These are phyloP conservation scores for Puccinia horiana DNA, from an alignment of 1,284 basidiomycete genomes.

Conservation along the genomic window DNA sequence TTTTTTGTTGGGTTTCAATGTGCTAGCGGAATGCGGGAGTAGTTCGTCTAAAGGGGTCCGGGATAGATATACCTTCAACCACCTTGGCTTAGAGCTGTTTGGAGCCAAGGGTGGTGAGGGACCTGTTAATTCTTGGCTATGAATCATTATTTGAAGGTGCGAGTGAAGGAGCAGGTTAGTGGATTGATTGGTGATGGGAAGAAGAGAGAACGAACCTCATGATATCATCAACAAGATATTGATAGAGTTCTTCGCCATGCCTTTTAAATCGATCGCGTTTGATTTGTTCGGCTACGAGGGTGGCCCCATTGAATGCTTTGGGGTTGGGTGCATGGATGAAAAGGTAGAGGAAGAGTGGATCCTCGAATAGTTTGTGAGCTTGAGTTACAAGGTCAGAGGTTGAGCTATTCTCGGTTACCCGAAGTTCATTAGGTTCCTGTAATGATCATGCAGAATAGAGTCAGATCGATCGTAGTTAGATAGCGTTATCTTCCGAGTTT, in stretches of 20 bases:
- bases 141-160: background rate
- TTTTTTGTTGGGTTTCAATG: background rate
- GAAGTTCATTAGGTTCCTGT: constrained; percentile 33
- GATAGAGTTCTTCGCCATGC: constrained; percentile 24
- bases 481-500: background rate
- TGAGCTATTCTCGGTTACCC: background rate
- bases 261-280: constrained; percentile 17
- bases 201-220: constrained; percentile 30
- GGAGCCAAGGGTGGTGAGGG: too few species aligned
- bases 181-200: background rate
- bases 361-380: constrained; percentile 29
- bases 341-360: constrained; percentile 40
- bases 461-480: background rate
- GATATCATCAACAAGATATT: constrained; percentile 43
- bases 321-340: constrained; percentile 16
- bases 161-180: background rate
- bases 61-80: constrained; percentile 36
- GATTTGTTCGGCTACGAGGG: constrained; percentile 26
- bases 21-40: constrained; percentile 11
- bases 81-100: background rate
- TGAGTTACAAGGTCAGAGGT: background rate
- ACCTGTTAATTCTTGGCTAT: background rate
- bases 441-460: too few species aligned
- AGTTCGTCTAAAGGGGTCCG: constrained; percentile 37
- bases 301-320: background rate